Percentiles rank a stretch among this genome's conserved stretches.
phyloP scores from a whole-genome alignment of 495 filamentous ascomycete genomes.

The Massariosphaeria phaeospora region DNA sequence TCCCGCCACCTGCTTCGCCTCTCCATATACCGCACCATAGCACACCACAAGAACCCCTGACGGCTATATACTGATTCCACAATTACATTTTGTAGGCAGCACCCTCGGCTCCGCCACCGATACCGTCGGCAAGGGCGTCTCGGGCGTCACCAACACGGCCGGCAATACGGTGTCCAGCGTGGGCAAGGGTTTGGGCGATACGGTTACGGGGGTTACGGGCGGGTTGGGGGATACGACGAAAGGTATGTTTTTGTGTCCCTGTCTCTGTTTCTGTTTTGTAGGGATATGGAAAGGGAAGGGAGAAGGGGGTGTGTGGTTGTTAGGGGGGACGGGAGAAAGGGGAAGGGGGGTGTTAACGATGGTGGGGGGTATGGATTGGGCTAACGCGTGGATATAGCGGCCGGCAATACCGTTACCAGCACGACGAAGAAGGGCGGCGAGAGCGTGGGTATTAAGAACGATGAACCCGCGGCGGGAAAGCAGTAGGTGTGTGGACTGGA shows the following conservation, averaged over 20 bases:
- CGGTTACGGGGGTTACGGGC: constrained; percentile 20
- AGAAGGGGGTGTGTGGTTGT: background rate
- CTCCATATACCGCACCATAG: constrained; percentile 29
- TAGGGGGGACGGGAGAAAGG: background rate
- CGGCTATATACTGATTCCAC: background rate
- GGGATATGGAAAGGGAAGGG: background rate
- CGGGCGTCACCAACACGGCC: constrained; percentile 52
- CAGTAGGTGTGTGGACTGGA: constrained; percentile 25
- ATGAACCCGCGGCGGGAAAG: constrained; percentile 43
- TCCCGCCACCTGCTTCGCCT: background rate
- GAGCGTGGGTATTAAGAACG: constrained; percentile 41
- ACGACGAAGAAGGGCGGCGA: constrained; percentile 42
- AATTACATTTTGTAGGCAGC: constrained; percentile 39
- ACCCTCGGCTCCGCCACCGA: constrained; percentile 44
- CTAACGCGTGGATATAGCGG: constrained; percentile 1
- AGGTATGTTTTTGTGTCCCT: constrained; percentile 12
- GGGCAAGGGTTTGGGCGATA: constrained; percentile 31
- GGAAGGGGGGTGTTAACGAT: background rate
- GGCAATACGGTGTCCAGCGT: constrained; percentile 22
- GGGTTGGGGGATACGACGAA: constrained; percentile 29
- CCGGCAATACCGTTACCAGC: constrained; percentile 19
- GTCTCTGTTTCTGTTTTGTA: too few relatives aligned
- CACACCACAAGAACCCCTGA: too few relatives aligned
- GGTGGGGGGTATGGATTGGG: background rate
- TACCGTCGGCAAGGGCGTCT: constrained; percentile 59